Evolutionary conservation across 1,284 basidiomycete species (phyloP).

Genomic region (Mycena sp.): DNA sequence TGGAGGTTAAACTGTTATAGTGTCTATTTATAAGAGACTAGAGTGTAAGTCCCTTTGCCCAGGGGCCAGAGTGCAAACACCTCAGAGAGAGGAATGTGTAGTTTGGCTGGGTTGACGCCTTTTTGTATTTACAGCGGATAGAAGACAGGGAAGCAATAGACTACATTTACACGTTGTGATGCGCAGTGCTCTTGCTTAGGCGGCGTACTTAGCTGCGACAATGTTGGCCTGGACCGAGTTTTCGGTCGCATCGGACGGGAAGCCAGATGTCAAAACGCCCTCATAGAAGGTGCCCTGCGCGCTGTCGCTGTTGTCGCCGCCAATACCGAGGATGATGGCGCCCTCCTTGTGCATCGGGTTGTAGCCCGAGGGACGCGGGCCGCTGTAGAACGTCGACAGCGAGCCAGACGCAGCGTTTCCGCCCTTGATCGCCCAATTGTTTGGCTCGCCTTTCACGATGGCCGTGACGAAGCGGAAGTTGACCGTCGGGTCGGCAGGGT

Average conservation of each 20-base stretch:
- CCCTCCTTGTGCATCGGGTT: no score
- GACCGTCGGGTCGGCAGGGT: slow-evolving; percentile 14
- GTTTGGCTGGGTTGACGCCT: slow-evolving; percentile 11
- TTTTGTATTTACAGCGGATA: slow-evolving; percentile 9
- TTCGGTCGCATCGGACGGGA: slow-evolving; percentile 18
- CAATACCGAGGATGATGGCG: slow-evolving; percentile 16
- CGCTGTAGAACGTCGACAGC: no score
- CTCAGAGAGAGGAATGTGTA: slow-evolving; percentile 10
- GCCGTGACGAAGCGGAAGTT: slow-evolving; percentile 13
- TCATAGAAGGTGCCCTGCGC: slow-evolving; percentile 15
- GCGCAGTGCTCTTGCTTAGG: slow-evolving; percentile 10
- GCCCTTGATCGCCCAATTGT: no score
- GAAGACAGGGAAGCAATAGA: slow-evolving; percentile 9
- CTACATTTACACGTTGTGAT: slow-evolving; percentile 13
- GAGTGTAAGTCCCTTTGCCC: slow-evolving; percentile 10
- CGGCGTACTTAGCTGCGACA: slow-evolving; percentile 16
- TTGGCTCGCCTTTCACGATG: no score
- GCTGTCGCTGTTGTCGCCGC: slow-evolving; percentile 15
- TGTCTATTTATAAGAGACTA: no score
- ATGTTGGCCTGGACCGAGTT: slow-evolving; percentile 18
- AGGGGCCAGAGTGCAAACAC: slow-evolving; percentile 10
- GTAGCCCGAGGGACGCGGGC: no score
- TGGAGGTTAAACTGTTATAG: slow-evolving; percentile 13
- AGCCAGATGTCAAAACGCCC: slow-evolving; percentile 14
- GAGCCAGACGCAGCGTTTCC: no score